These are phyloP conservation scores for Nannochloropsis oceanica DNA, from an alignment of 108 stramenopile species.

Conservation along the genomic window DNA sequence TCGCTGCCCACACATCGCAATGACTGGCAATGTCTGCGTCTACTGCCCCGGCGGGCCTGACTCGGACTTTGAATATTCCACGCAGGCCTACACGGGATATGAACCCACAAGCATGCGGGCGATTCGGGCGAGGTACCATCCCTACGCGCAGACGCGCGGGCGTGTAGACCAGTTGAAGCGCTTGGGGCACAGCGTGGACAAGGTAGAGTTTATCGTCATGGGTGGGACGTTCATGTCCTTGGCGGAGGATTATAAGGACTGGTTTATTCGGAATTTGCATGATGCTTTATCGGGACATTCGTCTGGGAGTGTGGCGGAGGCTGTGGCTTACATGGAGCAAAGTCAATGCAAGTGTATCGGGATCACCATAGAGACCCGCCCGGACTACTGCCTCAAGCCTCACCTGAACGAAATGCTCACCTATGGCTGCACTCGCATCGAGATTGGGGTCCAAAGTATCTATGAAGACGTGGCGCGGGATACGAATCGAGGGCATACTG, in stretches of 20 bases:
- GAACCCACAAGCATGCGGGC: conserved; percentile 88
- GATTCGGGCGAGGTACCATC: conserved; percentile 84
- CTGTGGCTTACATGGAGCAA: conserved; percentile 74
- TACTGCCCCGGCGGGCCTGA: conserved; percentile 94
- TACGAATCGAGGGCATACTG: conserved; percentile 87
- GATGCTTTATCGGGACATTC: conserved; percentile 76
- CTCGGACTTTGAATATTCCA: conserved; percentile 84
- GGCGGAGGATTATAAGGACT: conserved; percentile 75
- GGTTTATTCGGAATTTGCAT: conserved; percentile 79
- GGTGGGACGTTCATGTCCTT: conserved; percentile 54
- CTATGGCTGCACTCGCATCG: conserved; percentile 91
- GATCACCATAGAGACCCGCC: conserved; percentile 87
- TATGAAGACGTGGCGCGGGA: conserved; percentile 75
- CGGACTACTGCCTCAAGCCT: conserved; percentile 83
- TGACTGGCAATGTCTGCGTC: conserved; percentile 83
- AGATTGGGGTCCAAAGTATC: conserved; percentile 88
- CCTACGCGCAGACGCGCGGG: conserved; percentile 69
- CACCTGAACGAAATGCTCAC: conserved; percentile 79
- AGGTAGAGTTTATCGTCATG: conserved; percentile 36
- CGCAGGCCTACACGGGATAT: conserved; percentile 90
- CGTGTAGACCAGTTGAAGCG: conserved; percentile 62
- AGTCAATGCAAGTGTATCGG: conserved; percentile 49
- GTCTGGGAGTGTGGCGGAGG: conserved; percentile 61
- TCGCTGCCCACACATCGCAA: conserved; percentile 85
- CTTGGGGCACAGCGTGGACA: conserved; percentile 42